Conservation (phyloP, 1,284 basidiomycete species). For the Microbotryum violaceum region DNA sequence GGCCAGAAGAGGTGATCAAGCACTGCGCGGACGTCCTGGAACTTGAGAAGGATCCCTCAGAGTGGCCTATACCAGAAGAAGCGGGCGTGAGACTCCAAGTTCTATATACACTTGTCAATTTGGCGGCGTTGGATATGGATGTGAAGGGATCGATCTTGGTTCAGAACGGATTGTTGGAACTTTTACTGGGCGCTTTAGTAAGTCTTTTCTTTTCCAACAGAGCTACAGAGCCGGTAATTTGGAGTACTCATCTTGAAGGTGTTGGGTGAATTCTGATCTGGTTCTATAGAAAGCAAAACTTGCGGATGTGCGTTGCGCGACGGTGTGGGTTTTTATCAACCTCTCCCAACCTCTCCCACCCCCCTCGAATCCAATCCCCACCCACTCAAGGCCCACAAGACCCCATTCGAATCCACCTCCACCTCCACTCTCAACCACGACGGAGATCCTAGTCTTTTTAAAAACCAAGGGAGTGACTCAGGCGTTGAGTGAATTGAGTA, state of each 20-base stretch:
- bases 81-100: constrained; percentile 7
- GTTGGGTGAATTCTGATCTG: neutral
- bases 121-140: constrained; percentile 26
- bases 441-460: constrained; percentile 22
- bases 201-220: neutral
- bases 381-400: too few species aligned
- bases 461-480: constrained; percentile 29
- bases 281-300: constrained; percentile 5
- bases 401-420: too few species aligned
- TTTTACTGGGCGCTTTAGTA: constrained; percentile 27
- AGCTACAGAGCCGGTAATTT: neutral
- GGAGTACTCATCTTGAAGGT: neutral
- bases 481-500: constrained; percentile 25
- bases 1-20: constrained; percentile 12
- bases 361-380: neutral
- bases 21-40: neutral
- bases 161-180: constrained; percentile 13
- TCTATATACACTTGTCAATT: constrained; percentile 31
- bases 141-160: constrained; percentile 28
- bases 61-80: neutral
- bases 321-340: constrained; percentile 33
- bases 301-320: constrained; percentile 23
- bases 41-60: too few species aligned
- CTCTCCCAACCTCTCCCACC: constrained; percentile 20
- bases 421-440: neutral